Base-by-base conservation (phyloP, 116 monocot species). In the Thalassia testudinum region DNA sequence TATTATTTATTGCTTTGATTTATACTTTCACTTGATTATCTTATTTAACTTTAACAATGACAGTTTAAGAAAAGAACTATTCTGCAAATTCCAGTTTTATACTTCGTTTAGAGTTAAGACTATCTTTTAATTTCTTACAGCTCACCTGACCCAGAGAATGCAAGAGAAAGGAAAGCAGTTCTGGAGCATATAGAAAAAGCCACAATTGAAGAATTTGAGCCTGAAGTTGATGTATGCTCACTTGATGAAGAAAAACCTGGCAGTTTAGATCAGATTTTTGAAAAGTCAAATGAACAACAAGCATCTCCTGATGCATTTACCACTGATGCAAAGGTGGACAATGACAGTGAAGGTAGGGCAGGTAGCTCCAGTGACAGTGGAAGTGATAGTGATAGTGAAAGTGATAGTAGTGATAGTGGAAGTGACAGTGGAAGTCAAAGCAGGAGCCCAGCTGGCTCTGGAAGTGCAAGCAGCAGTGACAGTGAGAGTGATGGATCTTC, bases 401-500 rank as follows among this genome's bases (percentile, higher is more conserved):
- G 95, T 65, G 78, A 81, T 21, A 81, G 76, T 61, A 87, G 83
- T 66, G 84, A 71, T 62, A 78, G 76, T 68, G 84, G 67, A 60
- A 85, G 85, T 74, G 86, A 78, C 21, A 88, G 89, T 75, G 82
- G 68, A 30, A 93, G 93, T 67, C 76, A 65, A 67, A 81, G 77
- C 59, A 71, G 43, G 72, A 90, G 84, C 49, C 80, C 80, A 55
- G 68, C 34, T n/a, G 82, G 67, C 26, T 80, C 74, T 66, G 77
- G 59, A 24, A 83, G 90, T 70, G 74, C 60, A 70, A 93, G 95
- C 72, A 87, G 85, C 74, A 95, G 95, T 56, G 81, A 84, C 50
- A 93, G 93, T 48, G 87, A 93, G 7, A 88, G 82, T 75, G 83
- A 80, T 72, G 83, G 57, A 59, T 82, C 95, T 20, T 97, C 88